Conservation (phyloP, 179 eudicot species). For the Gypsophila paniculata region DNA sequence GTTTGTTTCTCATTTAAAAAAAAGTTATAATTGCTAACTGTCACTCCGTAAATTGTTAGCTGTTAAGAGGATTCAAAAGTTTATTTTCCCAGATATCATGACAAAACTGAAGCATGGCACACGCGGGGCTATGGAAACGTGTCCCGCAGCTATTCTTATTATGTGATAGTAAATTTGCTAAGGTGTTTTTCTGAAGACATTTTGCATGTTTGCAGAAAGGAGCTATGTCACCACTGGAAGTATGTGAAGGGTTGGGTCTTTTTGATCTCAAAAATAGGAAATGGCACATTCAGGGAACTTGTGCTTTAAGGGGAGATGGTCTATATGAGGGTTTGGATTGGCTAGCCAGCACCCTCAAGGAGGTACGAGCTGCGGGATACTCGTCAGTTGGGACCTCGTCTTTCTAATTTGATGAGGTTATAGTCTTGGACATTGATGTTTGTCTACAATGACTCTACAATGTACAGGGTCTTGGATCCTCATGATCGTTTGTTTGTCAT, state of each 20-base stretch:
- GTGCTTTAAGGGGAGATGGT: constrained; percentile 93
- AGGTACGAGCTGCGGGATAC: constrained; percentile 69
- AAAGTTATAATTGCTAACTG: no score
- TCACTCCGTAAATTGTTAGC: no score
- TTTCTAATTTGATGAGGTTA: constrained; percentile 41
- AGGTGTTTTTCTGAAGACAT: not conserved
- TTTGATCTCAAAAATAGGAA: constrained; percentile 81
- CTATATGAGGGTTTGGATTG: constrained; percentile 98
- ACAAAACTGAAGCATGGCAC: not conserved
- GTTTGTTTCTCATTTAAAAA: not conserved
- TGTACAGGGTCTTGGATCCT: not conserved
- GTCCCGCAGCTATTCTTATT: not conserved
- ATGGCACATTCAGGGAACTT: constrained; percentile 99
- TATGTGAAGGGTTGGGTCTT: constrained; percentile 89
- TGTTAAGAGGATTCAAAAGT: not conserved
- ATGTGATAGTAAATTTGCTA: not conserved
- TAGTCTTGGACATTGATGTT: constrained; percentile 3
- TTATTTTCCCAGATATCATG: not conserved
- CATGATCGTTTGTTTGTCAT: not conserved
- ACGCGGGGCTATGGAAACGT: not conserved
- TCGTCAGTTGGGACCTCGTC: constrained; percentile 68
- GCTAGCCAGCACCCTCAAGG: constrained; percentile 92
- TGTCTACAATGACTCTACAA: not conserved
- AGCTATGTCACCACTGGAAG: constrained; percentile 94
- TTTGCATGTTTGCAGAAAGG: constrained; percentile 55